Evolutionary conservation across 495 filamentous ascomycete species (phyloP).

Genomic region (Aspergillus sparsus): DNA sequence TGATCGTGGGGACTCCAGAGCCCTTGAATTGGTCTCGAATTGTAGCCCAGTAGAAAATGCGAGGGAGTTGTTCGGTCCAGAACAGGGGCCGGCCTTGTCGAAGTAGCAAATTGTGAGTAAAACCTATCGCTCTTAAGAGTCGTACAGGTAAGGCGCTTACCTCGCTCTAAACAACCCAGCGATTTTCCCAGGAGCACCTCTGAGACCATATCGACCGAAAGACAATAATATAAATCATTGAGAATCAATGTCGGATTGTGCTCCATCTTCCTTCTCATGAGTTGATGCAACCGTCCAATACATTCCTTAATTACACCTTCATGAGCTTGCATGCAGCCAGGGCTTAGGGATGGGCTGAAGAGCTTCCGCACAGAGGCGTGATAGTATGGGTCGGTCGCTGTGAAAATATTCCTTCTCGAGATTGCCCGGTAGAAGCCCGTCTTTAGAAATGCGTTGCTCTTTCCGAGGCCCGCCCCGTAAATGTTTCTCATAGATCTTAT

Average conservation of each 20-base stretch:
- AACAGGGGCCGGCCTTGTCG: slow-evolving; percentile 21
- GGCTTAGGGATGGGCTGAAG: slow-evolving; percentile 28
- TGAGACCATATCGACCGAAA: slow-evolving; percentile 31
- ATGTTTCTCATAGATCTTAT: slow-evolving; percentile 30
- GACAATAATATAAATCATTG: slow-evolving; percentile 30
- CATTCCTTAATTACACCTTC: slow-evolving; percentile 25
- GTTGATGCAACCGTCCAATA: slow-evolving; percentile 21
- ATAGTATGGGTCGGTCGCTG: slow-evolving; percentile 26
- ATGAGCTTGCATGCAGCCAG: slow-evolving; percentile 27
- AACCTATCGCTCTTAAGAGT: too few species aligned
- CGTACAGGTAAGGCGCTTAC: slow-evolving; percentile 7
- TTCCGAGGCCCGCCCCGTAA: slow-evolving; percentile 27
- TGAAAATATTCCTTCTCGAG: slow-evolving; percentile 32
- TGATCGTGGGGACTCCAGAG: slow-evolving; percentile 29
- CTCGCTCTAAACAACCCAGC: slow-evolving; percentile 28
- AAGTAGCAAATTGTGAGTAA: too few species aligned
- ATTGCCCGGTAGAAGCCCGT: slow-evolving; percentile 30
- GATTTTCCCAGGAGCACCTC: slow-evolving; percentile 32
- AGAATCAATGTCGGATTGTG: slow-evolving; percentile 16
- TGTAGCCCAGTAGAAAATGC: slow-evolving; percentile 35
- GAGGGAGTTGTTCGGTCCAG: slow-evolving; percentile 32
- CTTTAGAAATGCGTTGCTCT: slow-evolving; percentile 28
- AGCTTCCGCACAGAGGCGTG: slow-evolving; percentile 30
- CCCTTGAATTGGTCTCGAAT: slow-evolving; percentile 31
- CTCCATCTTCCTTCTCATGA: slow-evolving; percentile 20